Conservation (phyloP, 305 asterid genomes). For the Rubia balearica region DNA sequence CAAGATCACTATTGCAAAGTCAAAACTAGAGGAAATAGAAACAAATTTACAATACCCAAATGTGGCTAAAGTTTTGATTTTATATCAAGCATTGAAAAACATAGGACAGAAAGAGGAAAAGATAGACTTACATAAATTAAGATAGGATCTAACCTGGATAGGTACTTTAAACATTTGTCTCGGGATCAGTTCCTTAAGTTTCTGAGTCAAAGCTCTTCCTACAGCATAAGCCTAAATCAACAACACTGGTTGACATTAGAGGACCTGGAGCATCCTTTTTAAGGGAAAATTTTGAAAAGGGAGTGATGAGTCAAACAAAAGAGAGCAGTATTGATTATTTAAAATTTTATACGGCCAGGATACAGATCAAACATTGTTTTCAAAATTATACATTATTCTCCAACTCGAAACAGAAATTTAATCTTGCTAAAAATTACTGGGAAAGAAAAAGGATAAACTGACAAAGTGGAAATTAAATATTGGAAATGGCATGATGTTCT, state of each 20-base stretch:
- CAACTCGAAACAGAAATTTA: neutral
- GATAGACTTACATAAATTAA: neutral
- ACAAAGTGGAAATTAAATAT: neutral
- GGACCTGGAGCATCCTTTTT: neutral
- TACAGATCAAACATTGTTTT: neutral
- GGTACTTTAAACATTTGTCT: slow-evolving; percentile 99
- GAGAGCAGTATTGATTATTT: neutral
- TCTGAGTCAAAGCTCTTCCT: slow-evolving; percentile 97
- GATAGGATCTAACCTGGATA: slow-evolving; percentile 56
- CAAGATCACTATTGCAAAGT: neutral
- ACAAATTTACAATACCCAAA: neutral
- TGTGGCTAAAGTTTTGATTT: neutral
- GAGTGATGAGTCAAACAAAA: neutral
- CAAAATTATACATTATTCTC: neutral
- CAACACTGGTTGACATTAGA: slow-evolving; percentile 1
- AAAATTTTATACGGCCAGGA: neutral
- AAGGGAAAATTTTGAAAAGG: neutral
- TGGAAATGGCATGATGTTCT: neutral
- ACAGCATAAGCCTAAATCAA: slow-evolving; percentile 76
- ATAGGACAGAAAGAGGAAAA: neutral
- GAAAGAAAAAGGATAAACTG: neutral
- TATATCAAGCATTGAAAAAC: neutral
- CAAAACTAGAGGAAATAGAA: neutral
- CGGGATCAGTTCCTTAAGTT: slow-evolving; percentile 93
- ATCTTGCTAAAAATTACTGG: neutral